phyloP scores from a whole-genome alignment of 1,139 yeast species.

The Pichia sorboxylosa region DNA sequence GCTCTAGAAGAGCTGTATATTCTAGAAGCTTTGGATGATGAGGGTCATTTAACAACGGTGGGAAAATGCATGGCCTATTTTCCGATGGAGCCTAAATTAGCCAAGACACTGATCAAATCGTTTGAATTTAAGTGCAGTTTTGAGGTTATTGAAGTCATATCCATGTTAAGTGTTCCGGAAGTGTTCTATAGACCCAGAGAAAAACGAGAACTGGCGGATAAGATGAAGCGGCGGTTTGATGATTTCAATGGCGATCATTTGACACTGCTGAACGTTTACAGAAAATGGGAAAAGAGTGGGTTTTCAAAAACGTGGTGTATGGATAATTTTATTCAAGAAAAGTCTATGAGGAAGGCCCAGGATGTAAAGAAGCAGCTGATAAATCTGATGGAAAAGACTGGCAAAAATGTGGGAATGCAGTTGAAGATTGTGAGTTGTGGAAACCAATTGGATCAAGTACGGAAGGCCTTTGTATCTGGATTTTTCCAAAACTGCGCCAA shows the following conservation, averaged over 20 bases:
- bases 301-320: slow-evolving; percentile 67
- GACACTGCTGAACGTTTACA: slow-evolving; percentile 71
- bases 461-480: slow-evolving; percentile 75
- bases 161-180: slow-evolving; percentile 85
- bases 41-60: slow-evolving; percentile 58
- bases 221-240: slow-evolving; percentile 62
- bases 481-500: slow-evolving; percentile 80
- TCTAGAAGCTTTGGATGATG: slow-evolving; percentile 70
- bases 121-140: slow-evolving; percentile 68
- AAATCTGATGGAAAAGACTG: slow-evolving; percentile 44
- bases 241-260: slow-evolving; percentile 94
- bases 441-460: slow-evolving; percentile 45
- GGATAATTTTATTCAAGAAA: slow-evolving; percentile 70
- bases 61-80: slow-evolving; percentile 85
- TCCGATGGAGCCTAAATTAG: slow-evolving; percentile 90
- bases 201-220: slow-evolving; percentile 64
- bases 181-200: slow-evolving; percentile 80
- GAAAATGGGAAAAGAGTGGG: slow-evolving; percentile 59
- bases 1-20: slow-evolving; percentile 81
- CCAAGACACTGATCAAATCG: slow-evolving; percentile 70
- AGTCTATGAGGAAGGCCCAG: slow-evolving; percentile 63
- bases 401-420: slow-evolving; percentile 28
- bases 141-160: slow-evolving; percentile 73
- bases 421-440: slow-evolving; percentile 39
- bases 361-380: slow-evolving; percentile 69